phyloP scores from a whole-genome alignment of 306 rosid species.

The Nissolia schottii region DNA sequence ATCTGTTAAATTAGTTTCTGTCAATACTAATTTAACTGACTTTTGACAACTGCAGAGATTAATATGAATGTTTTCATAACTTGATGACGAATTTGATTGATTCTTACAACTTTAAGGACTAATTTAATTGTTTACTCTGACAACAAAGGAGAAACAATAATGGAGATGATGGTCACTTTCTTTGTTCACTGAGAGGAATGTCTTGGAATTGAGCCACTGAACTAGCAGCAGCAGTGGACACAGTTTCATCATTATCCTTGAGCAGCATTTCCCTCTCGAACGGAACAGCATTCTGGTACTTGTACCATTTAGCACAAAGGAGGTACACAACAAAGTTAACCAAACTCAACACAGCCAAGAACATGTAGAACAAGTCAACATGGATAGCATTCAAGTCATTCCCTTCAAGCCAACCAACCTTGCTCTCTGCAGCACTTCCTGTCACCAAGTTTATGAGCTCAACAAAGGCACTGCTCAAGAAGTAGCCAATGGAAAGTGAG shows the following conservation, averaged over 20 bases:
- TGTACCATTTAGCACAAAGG: constrained; percentile 54
- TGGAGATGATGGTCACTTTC: not conserved
- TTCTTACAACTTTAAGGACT: too few species aligned
- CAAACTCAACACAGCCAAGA: constrained; percentile 45
- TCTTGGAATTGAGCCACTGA: not conserved
- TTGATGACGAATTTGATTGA: too few species aligned
- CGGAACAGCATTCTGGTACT: constrained; percentile 33
- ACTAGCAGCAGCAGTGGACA: not conserved
- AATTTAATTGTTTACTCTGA: too few species aligned
- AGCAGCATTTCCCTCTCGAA: constrained; percentile 7
- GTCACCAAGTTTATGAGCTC: constrained; percentile 40
- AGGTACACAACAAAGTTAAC: constrained; percentile 37
- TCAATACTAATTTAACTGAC: too few species aligned
- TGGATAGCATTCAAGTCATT: constrained; percentile 37
- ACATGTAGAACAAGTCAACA: constrained; percentile 43
- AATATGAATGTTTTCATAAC: too few species aligned
- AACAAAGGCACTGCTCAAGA: constrained; percentile 41
- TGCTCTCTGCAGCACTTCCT: constrained; percentile 18
- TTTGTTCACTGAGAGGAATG: not conserved
- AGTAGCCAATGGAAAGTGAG: constrained; percentile 50
- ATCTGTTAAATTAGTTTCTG: too few species aligned
- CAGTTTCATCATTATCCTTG: not conserved
- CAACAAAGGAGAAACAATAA: not conserved
- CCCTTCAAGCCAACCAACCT: constrained; percentile 55
- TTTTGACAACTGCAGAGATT: too few species aligned